Evolutionary conservation across 2,329 filamentous ascomycete genomes (phyloP).

Genomic region (Pseudodiploospora longispora): DNA sequence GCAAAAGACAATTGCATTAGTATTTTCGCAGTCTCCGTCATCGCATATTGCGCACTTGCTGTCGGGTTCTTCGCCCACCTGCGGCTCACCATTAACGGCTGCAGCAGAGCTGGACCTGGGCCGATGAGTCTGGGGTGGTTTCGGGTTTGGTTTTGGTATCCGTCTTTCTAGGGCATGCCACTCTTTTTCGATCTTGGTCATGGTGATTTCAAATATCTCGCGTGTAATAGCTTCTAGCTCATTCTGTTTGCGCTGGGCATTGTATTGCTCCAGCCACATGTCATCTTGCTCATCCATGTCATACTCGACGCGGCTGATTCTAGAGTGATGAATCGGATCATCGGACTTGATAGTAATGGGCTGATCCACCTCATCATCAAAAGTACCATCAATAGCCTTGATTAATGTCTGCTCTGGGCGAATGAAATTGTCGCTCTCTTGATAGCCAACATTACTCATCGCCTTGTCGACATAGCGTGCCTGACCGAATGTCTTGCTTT

Average conservation of each 20-base stretch:
- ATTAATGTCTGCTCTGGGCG: conserved; percentile 67
- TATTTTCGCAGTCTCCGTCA: conserved; percentile 98
- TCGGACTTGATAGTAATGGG: conserved; percentile 21
- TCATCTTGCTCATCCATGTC: conserved; percentile 99
- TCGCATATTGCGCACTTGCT: conserved; percentile 97
- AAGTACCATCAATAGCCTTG: conserved; percentile 50
- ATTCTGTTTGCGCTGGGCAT: conserved; percentile 64
- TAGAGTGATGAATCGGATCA: conserved; percentile 23
- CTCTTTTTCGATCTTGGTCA: conserved; percentile 98
- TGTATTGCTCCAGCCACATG: conserved; percentile 85
- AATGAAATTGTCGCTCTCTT: conserved; percentile 85
- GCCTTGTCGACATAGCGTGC: conserved; percentile 90
- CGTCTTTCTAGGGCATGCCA: conserved; percentile 95
- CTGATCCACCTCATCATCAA: conserved; percentile 51
- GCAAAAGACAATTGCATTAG: conserved; percentile 97
- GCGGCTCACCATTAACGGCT: conserved; percentile 87
- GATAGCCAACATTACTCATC: conserved; percentile 93
- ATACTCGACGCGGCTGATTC: conserved; percentile 83
- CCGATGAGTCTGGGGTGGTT: conserved; percentile 88
- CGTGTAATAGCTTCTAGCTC: conserved; percentile 79
- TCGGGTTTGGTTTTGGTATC: conserved; percentile 94
- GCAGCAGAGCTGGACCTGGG: conserved; percentile 90
- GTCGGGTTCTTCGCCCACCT: conserved; percentile 81
- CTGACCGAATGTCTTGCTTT: conserved; percentile 77
- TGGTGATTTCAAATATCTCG: conserved; percentile 92